Base-by-base conservation (phyloP, 352 stramenopile genomes). In the Globisporangium yorkense region DNA sequence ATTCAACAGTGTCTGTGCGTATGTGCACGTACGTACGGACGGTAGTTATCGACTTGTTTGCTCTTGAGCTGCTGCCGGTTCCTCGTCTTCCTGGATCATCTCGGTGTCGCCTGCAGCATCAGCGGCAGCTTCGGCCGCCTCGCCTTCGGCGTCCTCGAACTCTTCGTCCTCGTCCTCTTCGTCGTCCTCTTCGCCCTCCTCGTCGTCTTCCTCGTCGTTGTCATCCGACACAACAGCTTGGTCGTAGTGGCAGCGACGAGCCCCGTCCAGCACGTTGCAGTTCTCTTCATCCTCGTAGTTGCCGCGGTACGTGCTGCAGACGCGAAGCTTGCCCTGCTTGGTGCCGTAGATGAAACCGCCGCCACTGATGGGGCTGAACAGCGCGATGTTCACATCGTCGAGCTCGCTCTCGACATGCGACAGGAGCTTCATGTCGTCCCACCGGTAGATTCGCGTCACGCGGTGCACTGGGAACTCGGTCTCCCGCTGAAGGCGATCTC, bases 301-400 rank as follows among this genome's bases (percentile, higher is more conserved):
- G 2, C 82, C 84, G 15, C 84, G 82, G 58, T 88, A 94, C 1
- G 74, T 87, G 59, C 67, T 86, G 62, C 82, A 94, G 10, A 98
- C 80, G 50, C 95, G 76, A 9, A 98, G 80, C 60, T 96, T 92
- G 35, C 97, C 97, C 67, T 98, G 94, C 56, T 98, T 98, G 16
- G 96, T 99, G 50, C 96, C 97, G 72, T 99, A 99, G n/a, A 98
- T 80, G 68, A 99, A 98, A 3, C 97, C 97, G 54, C 94, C 84
- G 20, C 96, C 97, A 50, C 92, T 96, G 57, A 98, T 89, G 8
- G 96, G 96, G 77, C 98, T 97, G 71, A 99, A 99, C 39, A 97
- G 69, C 48, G 96, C 96, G 75, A 99, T 99, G 70, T 99, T 99
- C 35, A 99, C 96, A 77, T 99, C 97, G 66, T 99, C 97, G 41